phyloP scores from a whole-genome alignment of 2,329 filamentous ascomycete species.

The Sporothrix euskadiensis region DNA sequence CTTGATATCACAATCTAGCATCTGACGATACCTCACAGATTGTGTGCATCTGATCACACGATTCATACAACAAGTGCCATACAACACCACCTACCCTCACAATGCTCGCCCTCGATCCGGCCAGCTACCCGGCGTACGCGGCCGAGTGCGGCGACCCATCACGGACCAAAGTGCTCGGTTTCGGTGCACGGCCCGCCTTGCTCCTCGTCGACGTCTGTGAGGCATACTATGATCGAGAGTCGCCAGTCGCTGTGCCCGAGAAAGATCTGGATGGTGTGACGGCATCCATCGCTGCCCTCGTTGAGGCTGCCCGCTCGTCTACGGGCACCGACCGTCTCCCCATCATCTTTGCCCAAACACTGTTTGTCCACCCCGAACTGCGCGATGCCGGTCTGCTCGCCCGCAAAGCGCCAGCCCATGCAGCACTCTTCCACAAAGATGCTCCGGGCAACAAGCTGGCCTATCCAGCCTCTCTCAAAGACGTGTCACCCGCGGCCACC shows the following conservation, averaged over 20 bases:
- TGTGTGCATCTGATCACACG: not conserved
- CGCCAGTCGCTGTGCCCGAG: slow-evolving; percentile 42
- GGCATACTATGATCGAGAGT: slow-evolving; percentile 48
- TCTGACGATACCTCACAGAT: no score
- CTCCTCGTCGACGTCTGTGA: slow-evolving; percentile 51
- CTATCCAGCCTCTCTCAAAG: not conserved
- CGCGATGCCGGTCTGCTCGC: slow-evolving; percentile 1
- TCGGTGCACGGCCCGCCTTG: slow-evolving; percentile 46
- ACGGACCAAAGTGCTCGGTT: slow-evolving; percentile 38
- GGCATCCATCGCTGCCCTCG: slow-evolving; percentile 43
- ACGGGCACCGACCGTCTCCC: not conserved
- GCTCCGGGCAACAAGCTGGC: not conserved
- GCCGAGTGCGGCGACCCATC: slow-evolving; percentile 18
- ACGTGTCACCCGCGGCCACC: not conserved
- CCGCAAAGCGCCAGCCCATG: slow-evolving; percentile 1
- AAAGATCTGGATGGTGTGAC: slow-evolving; percentile 41
- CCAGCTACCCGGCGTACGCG: slow-evolving; percentile 2
- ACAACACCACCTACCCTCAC: not conserved
- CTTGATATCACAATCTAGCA: no score
- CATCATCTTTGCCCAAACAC: slow-evolving; percentile 17
- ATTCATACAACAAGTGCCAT: not conserved
- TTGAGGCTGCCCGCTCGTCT: slow-evolving; percentile 43
- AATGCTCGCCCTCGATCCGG: slow-evolving; percentile 3
- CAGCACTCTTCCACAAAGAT: not conserved
- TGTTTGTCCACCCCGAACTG: not conserved